These are phyloP conservation scores for Trypanosoma boissoni DNA, from an alignment of 208 protist species.

Conservation along the genomic window DNA sequence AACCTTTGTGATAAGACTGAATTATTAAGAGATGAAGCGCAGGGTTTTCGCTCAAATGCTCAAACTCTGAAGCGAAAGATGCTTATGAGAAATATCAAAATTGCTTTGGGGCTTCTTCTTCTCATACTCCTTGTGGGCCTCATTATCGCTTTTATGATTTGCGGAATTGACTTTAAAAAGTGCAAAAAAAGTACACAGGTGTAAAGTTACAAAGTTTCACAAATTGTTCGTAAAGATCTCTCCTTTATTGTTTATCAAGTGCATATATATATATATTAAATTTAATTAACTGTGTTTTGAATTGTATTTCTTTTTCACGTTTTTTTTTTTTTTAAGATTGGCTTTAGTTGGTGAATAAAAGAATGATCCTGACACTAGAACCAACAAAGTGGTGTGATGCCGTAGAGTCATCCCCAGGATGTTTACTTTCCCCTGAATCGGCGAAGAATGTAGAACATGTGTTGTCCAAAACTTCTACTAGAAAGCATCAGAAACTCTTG, in stretches of 20 bases:
- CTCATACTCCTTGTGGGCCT: constrained; percentile 49
- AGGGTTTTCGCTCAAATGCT: constrained; percentile 61
- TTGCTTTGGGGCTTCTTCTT: constrained; percentile 52
- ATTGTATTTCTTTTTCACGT: constrained; percentile 11
- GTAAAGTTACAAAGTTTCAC: no score
- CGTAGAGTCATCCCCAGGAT: constrained; percentile 55
- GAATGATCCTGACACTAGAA: constrained; percentile 44
- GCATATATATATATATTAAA: not conserved
- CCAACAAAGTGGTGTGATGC: constrained; percentile 59
- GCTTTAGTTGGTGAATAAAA: no score
- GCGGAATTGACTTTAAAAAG: constrained; percentile 71
- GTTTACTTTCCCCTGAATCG: constrained; percentile 41
- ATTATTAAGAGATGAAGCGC: constrained; percentile 53
- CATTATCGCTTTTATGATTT: constrained; percentile 59
- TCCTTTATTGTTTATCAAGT: not conserved
- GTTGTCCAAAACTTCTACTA: constrained; percentile 58
- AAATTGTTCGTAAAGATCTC: no score
- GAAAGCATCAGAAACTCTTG: constrained; percentile 67
- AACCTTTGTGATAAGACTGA: constrained; percentile 76
- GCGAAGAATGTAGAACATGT: constrained; percentile 75
- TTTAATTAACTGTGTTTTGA: constrained; percentile 1
- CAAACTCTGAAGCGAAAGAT: constrained; percentile 48
- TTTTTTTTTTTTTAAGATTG: constrained; percentile 1
- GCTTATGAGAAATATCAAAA: constrained; percentile 63
- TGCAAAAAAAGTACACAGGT: constrained; percentile 34